Conservation (phyloP, 106 monocot species). For the Agapanthus africanus region DNA sequence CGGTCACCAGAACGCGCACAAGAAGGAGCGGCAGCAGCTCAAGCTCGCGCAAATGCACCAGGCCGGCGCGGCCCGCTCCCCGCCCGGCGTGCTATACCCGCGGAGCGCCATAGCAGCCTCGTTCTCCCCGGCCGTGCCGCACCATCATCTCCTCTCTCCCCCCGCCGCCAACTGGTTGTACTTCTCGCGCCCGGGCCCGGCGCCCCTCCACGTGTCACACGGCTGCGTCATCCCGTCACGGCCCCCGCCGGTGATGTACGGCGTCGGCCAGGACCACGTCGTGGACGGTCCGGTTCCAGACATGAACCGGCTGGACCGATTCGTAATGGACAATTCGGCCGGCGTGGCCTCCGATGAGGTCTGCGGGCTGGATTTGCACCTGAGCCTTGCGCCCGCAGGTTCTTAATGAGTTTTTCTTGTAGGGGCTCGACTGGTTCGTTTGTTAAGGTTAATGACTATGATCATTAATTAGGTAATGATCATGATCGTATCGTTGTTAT, state of each 20-base stretch:
- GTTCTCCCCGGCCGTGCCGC: neutral
- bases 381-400: constrained; percentile 56
- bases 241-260: neutral
- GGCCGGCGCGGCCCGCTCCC: neutral
- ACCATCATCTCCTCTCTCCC: neutral
- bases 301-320: neutral
- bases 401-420: no score
- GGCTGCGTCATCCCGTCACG: constrained; percentile 6
- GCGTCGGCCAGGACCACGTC: neutral
- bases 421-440: no score
- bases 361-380: constrained; percentile 44
- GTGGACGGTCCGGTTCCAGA: neutral
- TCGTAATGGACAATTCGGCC: neutral
- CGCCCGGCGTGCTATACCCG: constrained; percentile 4
- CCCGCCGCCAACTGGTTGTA: neutral
- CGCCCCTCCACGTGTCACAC: neutral
- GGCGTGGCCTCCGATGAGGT: neutral
- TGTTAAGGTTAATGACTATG: no score
- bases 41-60: constrained; percentile 42
- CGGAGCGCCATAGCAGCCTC: neutral
- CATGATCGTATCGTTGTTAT: no score
- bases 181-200: constrained; percentile 4
- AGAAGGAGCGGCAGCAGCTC: constrained; percentile 46
- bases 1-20: constrained; percentile 54
- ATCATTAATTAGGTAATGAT: no score